Conservation (phyloP, 2,329 filamentous ascomycete genomes). For the Grosmannia serpens region DNA sequence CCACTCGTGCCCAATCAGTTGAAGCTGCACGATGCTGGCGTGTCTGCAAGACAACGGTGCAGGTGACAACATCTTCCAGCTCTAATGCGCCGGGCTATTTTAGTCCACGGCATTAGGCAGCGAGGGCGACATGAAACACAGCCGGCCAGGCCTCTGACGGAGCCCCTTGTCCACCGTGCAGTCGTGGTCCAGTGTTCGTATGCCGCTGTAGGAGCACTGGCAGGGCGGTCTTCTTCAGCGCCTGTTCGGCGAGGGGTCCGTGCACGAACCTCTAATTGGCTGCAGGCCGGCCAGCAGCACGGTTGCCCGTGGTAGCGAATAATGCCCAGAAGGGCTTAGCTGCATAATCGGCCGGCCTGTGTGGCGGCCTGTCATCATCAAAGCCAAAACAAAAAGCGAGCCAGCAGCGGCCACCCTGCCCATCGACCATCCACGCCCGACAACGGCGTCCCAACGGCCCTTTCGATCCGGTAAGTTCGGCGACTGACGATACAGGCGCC, state of each 20-base stretch:
- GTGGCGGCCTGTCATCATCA: background rate
- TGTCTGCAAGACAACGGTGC: too few relatives aligned
- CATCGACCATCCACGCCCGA: background rate
- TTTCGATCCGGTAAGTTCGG: background rate
- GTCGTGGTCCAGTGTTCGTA: too few relatives aligned
- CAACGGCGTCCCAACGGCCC: background rate
- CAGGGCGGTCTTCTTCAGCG: background rate
- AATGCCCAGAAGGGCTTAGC: background rate
- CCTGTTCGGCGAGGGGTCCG: background rate
- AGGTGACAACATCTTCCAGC: background rate
- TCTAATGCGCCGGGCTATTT: background rate
- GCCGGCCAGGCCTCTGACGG: too few relatives aligned
- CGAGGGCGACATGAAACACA: background rate
- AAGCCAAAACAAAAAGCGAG: background rate
- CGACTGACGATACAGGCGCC: background rate
- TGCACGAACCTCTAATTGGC: background rate
- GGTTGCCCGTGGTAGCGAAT: conserved; percentile 3
- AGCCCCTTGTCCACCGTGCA: too few relatives aligned
- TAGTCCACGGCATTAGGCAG: background rate
- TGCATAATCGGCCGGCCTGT: background rate
- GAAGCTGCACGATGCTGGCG: too few relatives aligned
- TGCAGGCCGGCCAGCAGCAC: background rate
- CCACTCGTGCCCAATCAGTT: background rate
- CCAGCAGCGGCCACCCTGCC: background rate
- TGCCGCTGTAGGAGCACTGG: background rate